A percentile compares a stretch with the other conserved stretches of the same genome.
phyloP scores from a whole-genome alignment of 495 filamentous ascomycete species.

The Talaromyces trachyspermus region DNA sequence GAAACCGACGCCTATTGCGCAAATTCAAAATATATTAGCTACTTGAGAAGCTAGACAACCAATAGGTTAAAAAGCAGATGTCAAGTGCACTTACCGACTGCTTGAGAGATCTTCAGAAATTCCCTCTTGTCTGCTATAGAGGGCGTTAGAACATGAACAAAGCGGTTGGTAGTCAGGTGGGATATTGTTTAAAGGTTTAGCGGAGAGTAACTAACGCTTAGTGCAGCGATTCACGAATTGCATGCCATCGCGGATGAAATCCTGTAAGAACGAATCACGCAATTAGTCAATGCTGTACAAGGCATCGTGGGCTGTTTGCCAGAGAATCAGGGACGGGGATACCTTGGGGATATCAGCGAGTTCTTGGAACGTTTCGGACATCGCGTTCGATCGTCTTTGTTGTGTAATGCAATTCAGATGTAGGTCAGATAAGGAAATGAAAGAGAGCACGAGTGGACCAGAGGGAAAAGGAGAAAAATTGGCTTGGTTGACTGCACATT shows the following conservation, averaged over 20 bases:
- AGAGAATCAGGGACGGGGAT: no score
- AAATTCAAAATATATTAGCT: no score
- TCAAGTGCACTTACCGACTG: slow-evolving; percentile 57
- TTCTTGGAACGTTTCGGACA: slow-evolving; percentile 75
- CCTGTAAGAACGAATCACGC: slow-evolving; percentile 46
- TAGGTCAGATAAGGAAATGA: not conserved
- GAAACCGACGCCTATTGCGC: slow-evolving; percentile 53
- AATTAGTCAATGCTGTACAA: not conserved
- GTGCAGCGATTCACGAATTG: slow-evolving; percentile 79
- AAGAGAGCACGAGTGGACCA: slow-evolving; percentile 2
- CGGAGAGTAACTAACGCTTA: slow-evolving; percentile 59
- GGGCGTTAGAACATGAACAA: slow-evolving; percentile 4
- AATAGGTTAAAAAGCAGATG: no score
- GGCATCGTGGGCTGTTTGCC: no score
- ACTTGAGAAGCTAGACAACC: no score
- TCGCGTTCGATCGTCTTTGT: slow-evolving; percentile 15
- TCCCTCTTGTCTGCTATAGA: slow-evolving; percentile 67
- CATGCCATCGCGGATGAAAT: slow-evolving; percentile 75
- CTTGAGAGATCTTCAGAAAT: slow-evolving; percentile 92
- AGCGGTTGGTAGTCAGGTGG: not conserved
- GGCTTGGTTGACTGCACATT: slow-evolving; percentile 5
- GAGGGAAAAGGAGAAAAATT: not conserved
- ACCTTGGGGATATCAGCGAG: slow-evolving; percentile 62
- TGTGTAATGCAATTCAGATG: not conserved
- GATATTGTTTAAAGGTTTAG: not conserved